phyloP scores from a whole-genome alignment of 495 filamentous ascomycete genomes.

The Niebla homalea region DNA sequence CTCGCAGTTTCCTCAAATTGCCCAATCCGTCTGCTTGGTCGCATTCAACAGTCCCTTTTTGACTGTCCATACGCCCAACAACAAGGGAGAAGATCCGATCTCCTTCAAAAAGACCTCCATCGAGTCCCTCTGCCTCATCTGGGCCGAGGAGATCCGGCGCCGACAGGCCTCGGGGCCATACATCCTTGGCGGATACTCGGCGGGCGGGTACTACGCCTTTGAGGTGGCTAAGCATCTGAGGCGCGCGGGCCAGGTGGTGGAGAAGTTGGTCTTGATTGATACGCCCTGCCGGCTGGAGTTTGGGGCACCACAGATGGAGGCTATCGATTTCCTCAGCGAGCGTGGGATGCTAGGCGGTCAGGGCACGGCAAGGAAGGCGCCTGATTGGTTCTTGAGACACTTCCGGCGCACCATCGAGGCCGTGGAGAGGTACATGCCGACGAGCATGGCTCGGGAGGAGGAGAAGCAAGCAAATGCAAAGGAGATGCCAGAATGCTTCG shows the following conservation, averaged over 20 bases:
- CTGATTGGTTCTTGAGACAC: not conserved
- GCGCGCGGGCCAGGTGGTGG: constrained; percentile 18
- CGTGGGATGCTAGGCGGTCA: not conserved
- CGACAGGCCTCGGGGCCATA: constrained; percentile 54
- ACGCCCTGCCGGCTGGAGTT: constrained; percentile 9
- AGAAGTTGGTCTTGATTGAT: constrained; percentile 26
- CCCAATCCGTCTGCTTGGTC: constrained; percentile 34
- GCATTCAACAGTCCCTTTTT: constrained; percentile 55
- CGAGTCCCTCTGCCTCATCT: constrained; percentile 40
- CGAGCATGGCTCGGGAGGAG: too few relatives aligned
- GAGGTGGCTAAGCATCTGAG: constrained; percentile 23
- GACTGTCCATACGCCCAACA: constrained; percentile 37
- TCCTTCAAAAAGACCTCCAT: constrained; percentile 40
- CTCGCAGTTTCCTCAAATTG: constrained; percentile 32
- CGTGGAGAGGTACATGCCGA: not conserved
- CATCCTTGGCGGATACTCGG: constrained; percentile 43
- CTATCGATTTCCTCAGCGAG: not conserved
- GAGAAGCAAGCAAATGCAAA: not conserved
- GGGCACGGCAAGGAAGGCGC: not conserved
- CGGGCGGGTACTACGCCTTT: constrained; percentile 32
- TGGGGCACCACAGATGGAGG: not conserved
- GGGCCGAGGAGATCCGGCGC: constrained; percentile 46
- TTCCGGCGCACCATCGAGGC: not conserved
- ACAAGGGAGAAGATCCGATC: too few relatives aligned
- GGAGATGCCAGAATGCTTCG: not conserved